Base-by-base conservation (phyloP, 1,284 basidiomycete species). In the Fomitopsis palustris region DNA sequence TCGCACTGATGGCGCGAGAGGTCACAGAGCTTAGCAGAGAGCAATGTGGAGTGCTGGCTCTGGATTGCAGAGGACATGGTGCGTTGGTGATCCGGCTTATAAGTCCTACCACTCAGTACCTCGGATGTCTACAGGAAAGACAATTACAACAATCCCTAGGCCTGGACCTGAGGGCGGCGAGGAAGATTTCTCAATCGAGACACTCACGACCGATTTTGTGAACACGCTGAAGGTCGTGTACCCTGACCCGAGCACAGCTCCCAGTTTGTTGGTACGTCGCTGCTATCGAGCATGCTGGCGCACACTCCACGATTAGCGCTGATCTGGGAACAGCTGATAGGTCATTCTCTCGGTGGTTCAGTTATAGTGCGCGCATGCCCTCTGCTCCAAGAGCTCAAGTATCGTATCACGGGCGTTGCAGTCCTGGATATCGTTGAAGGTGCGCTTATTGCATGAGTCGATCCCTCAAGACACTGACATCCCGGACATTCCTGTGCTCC, bases 361-460 rank as follows among this genome's bases (percentile, higher is more conserved):
- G 93, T 96, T 1, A 82, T 92, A n/a, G 84, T 90, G 2, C 83
- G 86, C 12, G 82, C 88, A 0, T 86, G 84, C 61, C 84, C 91
- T 0, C 68, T 75, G 8, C 78, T 98, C 1, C 81, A 92, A 59
- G 80, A 84, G 49, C 76, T 77, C 21, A 84, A 86, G 47, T 96
- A 92, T 64, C 79, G 79, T 6, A 79, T 98, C 0, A 81, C 85
- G 0, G 96, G 97, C 0, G 89, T 98, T 1, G 85, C 86, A 0
- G 95, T 98, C 1, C 78, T 99, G 1, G 97, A 99, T 67, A 95
- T 98, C 7, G 97, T 99, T 0, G 96, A 99, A 80, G 96, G 93
- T 92, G 43, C 19, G 74, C 60, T 16, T 8, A 4, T 5, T 14
- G 2, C 23, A 19, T 27, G 4, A 12, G 12, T 23, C 2, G 3